phyloP scores from a whole-genome alignment of 345 rosid genomes.

The Eucalyptus marginata region DNA sequence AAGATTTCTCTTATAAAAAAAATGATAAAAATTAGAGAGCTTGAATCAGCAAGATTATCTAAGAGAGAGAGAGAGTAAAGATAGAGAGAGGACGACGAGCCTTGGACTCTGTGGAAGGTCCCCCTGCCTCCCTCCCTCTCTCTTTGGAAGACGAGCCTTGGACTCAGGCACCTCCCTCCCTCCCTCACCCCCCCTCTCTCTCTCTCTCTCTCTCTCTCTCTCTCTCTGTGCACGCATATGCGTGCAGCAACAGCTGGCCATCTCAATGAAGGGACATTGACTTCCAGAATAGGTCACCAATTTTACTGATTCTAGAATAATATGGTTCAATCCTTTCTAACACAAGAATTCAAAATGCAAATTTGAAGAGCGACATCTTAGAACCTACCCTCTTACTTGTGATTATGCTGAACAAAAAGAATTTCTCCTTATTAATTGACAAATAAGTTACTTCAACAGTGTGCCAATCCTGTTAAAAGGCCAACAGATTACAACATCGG shows the following conservation, averaged over 20 bases:
- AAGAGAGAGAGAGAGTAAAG: not conserved
- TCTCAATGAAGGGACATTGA: not conserved
- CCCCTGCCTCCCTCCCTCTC: too few relatives aligned
- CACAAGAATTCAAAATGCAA: not conserved
- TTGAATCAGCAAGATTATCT: not conserved
- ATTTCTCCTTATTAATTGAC: not conserved
- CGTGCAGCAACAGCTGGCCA: not conserved
- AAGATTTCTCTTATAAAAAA: not conserved
- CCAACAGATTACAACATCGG: not conserved
- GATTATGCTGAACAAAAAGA: not conserved
- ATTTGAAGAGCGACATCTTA: not conserved
- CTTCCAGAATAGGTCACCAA: not conserved
- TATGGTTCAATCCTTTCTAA: not conserved
- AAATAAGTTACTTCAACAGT: not conserved
- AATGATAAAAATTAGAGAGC: not conserved
- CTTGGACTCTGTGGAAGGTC: not conserved
- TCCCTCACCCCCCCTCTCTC: not conserved
- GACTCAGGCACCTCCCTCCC: not conserved
- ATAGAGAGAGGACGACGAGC: not conserved
- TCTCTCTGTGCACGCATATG: not conserved
- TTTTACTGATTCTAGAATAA: not conserved
- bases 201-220: too few relatives aligned
- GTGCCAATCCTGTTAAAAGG: not conserved
- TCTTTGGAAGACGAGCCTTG: too few relatives aligned
- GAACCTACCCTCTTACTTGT: not conserved